A percentile compares a stretch with the other conserved stretches of the same genome.
Evolutionary conservation across 495 filamentous ascomycete genomes (phyloP).

Genomic region (Hypoxylon fragiforme): DNA sequence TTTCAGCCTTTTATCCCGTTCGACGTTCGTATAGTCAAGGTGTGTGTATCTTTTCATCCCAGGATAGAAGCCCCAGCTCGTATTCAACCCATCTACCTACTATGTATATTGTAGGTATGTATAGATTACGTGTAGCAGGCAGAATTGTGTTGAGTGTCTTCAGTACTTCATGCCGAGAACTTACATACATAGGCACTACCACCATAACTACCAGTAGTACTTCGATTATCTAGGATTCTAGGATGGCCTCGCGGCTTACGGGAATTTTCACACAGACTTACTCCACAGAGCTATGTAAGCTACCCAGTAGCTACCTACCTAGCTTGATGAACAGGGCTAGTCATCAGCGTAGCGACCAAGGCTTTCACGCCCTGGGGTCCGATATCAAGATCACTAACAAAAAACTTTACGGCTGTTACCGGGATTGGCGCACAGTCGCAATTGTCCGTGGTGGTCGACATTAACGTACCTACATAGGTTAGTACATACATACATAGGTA

Average conservation of each 20-base stretch:
- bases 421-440: slow-evolving; percentile 35
- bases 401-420: slow-evolving; percentile 12
- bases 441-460: slow-evolving; percentile 32
- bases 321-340: background rate
- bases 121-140: no score
- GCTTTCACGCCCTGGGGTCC: slow-evolving; percentile 22
- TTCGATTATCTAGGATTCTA: slow-evolving; percentile 10
- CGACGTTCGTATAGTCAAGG: slow-evolving; percentile 6
- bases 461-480: background rate
- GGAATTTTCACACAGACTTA: slow-evolving; percentile 21
- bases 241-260: slow-evolving; percentile 14
- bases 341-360: slow-evolving; percentile 13
- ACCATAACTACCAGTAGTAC: slow-evolving; percentile 13
- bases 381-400: slow-evolving; percentile 26
- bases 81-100: slow-evolving; percentile 26
- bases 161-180: no score
- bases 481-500: background rate
- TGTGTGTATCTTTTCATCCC: slow-evolving; percentile 15
- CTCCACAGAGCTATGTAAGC: slow-evolving; percentile 15
- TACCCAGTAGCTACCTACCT: background rate
- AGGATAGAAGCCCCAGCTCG: slow-evolving; percentile 28
- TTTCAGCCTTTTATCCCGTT: slow-evolving; percentile 6
- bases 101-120: no score
- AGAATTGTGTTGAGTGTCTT: no score
- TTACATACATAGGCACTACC: no score